phyloP scores from a whole-genome alignment of 495 filamentous ascomycete species.

The Amphirosellinia nigrospora region DNA sequence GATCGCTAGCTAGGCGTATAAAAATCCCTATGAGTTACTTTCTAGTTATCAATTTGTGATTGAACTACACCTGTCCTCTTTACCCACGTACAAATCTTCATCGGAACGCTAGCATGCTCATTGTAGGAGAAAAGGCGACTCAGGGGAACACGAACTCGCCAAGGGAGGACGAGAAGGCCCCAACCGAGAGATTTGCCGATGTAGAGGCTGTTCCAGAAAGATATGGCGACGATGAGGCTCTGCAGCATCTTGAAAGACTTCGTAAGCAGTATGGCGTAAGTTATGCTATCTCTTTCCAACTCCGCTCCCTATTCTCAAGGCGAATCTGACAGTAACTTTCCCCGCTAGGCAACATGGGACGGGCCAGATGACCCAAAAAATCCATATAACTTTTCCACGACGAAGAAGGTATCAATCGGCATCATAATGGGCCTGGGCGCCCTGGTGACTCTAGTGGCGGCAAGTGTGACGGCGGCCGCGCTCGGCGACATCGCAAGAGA shows the following conservation, averaged over 20 bases:
- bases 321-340: not conserved
- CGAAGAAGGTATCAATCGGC: conserved; percentile 64
- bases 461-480: conserved; percentile 47
- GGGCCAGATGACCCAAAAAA: conserved; percentile 62
- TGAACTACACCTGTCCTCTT: not conserved
- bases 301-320: not conserved
- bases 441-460: conserved; percentile 41
- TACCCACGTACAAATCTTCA: not conserved
- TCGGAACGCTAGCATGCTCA: not conserved
- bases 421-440: conserved; percentile 51
- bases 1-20: not conserved
- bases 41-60: not conserved
- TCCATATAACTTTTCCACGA: conserved; percentile 62
- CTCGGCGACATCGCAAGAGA: conserved; percentile 45
- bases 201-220: not conserved
- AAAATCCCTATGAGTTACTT: not conserved
- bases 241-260: conserved; percentile 5
- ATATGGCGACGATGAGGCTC: not conserved
- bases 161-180: not conserved
- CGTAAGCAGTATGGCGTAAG: conserved; percentile 5
- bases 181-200: not conserved
- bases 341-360: conserved; percentile 55
- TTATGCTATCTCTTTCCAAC: not conserved
- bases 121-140: not conserved
- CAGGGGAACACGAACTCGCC: not conserved